These are phyloP conservation scores for Aspergillus versicolor DNA, from an alignment of 2,329 filamentous ascomycete species.

Conservation along the genomic window DNA sequence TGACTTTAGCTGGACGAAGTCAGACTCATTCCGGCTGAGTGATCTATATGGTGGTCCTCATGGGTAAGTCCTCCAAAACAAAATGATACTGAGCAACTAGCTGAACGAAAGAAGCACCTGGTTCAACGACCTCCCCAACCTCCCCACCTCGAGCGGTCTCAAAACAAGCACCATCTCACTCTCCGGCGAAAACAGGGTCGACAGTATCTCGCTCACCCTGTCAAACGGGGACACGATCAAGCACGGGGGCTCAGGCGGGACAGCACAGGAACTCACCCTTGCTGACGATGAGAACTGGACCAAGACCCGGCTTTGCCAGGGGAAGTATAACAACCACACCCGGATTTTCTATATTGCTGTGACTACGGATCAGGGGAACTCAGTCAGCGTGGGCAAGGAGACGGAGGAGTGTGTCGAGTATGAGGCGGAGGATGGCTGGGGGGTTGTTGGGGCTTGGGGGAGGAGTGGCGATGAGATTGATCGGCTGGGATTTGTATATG, in stretches of 20 bases:
- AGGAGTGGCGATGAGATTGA: constrained; percentile 57
- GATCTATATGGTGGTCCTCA: constrained; percentile 29
- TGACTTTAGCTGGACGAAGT: constrained; percentile 40
- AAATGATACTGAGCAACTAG: no score
- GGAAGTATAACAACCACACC: constrained; percentile 46
- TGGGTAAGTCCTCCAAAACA: constrained; percentile 13
- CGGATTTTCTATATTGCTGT: constrained; percentile 58
- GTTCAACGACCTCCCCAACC: constrained; percentile 54
- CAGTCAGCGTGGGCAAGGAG: constrained; percentile 45
- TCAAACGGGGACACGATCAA: constrained; percentile 49
- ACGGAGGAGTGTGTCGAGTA: constrained; percentile 51
- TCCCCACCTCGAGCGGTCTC: constrained; percentile 30
- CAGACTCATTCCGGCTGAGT: constrained; percentile 49
- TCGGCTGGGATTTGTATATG: constrained; percentile 46
- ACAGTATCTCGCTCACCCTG: constrained; percentile 51
- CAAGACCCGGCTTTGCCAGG: constrained; percentile 52
- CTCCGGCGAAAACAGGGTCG: constrained; percentile 50
- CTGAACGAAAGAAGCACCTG: constrained; percentile 32
- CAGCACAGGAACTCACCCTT: constrained; percentile 44
- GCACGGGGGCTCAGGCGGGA: constrained; percentile 58
- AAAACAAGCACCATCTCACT: constrained; percentile 34
- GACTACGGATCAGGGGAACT: constrained; percentile 52
- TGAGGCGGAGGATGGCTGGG: constrained; percentile 50
- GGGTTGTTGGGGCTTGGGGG: constrained; percentile 55
- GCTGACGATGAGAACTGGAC: constrained; percentile 51